Conservation (phyloP, 2,329 filamentous ascomycete species). For the Fusarium sp. region DNA sequence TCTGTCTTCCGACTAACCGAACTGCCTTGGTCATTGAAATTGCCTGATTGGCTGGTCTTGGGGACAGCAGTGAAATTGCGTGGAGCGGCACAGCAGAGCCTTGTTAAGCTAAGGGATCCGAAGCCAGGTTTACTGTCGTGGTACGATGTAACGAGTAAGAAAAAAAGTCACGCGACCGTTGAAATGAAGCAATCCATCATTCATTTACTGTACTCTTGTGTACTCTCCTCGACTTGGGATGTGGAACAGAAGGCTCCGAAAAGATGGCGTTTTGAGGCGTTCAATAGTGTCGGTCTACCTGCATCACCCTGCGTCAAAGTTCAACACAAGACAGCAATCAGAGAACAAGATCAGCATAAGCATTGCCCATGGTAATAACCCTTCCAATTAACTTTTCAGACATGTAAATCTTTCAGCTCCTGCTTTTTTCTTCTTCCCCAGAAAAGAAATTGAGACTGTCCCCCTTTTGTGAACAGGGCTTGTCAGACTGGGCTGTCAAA, state of each 20-base stretch:
- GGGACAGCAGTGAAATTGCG: conserved; percentile 1
- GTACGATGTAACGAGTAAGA: background rate
- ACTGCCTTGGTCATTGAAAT: conserved; percentile 2
- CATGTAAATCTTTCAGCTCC: background rate
- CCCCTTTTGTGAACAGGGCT: background rate
- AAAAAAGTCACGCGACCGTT: background rate
- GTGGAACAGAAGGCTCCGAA: background rate
- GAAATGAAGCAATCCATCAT: background rate
- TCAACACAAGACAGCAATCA: background rate
- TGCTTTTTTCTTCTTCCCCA: conserved; percentile 13
- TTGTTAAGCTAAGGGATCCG: background rate
- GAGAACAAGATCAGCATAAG: background rate
- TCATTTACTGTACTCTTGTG: background rate
- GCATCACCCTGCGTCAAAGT: background rate
- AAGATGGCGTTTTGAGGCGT: background rate
- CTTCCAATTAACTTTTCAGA: background rate
- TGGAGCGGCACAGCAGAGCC: background rate
- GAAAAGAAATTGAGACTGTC: background rate
- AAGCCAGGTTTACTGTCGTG: background rate
- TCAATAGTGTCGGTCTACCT: background rate
- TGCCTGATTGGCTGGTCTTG: background rate
- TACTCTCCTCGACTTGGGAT: background rate
- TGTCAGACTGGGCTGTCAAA: background rate
- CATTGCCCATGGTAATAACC: background rate
- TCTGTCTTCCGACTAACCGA: conserved; percentile 23